These are phyloP conservation scores for Hemileccinum rubropunctum DNA, from an alignment of 768 basidiomycete species.

Conservation along the genomic window DNA sequence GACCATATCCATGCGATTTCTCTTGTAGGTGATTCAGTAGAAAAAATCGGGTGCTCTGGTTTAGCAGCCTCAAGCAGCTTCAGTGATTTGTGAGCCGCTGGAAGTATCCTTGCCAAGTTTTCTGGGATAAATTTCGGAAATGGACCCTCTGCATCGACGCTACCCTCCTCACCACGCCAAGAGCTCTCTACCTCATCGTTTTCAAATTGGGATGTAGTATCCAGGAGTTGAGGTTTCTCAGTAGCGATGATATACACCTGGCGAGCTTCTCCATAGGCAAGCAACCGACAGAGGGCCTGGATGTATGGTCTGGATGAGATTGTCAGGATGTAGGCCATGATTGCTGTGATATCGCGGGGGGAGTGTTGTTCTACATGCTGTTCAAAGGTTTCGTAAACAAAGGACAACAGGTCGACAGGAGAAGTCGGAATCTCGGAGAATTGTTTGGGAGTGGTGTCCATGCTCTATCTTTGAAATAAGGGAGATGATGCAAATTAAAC, in stretches of 20 bases:
- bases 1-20: conserved; percentile 52
- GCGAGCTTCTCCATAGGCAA: conserved; percentile 46
- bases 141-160: conserved; percentile 36
- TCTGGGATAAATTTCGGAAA: conserved; percentile 67
- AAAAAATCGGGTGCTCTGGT: conserved; percentile 63
- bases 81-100: conserved; percentile 68
- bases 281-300: conserved; percentile 50
- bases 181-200: conserved; percentile 37
- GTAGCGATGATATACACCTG: conserved; percentile 24
- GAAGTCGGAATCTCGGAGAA: conserved; percentile 45
- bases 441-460: conserved; percentile 30
- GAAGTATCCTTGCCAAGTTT: conserved; percentile 49
- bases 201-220: conserved; percentile 19
- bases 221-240: conserved; percentile 13
- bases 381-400: conserved; percentile 56
- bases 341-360: conserved; percentile 43
- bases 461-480: conserved; percentile 26
- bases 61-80: conserved; percentile 60
- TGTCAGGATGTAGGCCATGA: conserved; percentile 67
- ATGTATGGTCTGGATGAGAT: conserved; percentile 63
- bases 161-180: conserved; percentile 40
- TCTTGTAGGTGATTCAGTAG: conserved; percentile 22
- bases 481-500: neutral
- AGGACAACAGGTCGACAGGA: conserved; percentile 54
- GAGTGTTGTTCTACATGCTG: conserved; percentile 55